Conservation (phyloP, 1,284 basidiomycete genomes). For the Cutaneotrichosporon dermatis region DNA sequence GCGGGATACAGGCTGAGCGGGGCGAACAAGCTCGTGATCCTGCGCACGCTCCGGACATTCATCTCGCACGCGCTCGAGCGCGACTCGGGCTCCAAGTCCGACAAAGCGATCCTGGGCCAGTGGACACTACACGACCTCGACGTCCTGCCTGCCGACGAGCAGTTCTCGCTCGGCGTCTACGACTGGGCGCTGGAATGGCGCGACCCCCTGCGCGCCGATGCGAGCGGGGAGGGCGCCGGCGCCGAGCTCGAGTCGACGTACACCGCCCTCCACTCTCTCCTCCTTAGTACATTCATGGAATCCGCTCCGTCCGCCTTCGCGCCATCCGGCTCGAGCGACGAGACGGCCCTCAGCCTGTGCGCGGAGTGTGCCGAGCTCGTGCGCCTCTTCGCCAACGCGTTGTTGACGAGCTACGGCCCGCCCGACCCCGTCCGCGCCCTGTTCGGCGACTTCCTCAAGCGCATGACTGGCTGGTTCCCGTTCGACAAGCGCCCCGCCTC, state of each 20-base stretch:
- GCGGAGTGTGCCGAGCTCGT: constrained; percentile 60
- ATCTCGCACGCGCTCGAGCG: constrained; percentile 25
- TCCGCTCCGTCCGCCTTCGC: constrained; percentile 72
- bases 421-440: constrained; percentile 13
- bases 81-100: neutral
- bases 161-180: constrained; percentile 9
- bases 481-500: constrained; percentile 48
- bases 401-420: constrained; percentile 38
- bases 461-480: constrained; percentile 77
- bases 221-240: neutral
- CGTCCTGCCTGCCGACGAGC: constrained; percentile 10
- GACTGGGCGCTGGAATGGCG: constrained; percentile 14
- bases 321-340: constrained; percentile 49
- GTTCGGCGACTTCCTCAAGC: constrained; percentile 36
- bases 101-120: constrained; percentile 3
- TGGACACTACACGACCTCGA: constrained; percentile 11
- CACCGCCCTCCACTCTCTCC: constrained; percentile 63
- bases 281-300: constrained; percentile 79
- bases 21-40: constrained; percentile 35
- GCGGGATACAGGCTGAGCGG: constrained; percentile 33
- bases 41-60: constrained; percentile 41
- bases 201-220: neutral
- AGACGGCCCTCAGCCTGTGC: constrained; percentile 60
- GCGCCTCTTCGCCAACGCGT: constrained; percentile 61
- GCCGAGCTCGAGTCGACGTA: constrained; percentile 23